These are phyloP conservation scores for Ligustrum vulgare DNA, from an alignment of 257 asterid species.

Conservation along the genomic window DNA sequence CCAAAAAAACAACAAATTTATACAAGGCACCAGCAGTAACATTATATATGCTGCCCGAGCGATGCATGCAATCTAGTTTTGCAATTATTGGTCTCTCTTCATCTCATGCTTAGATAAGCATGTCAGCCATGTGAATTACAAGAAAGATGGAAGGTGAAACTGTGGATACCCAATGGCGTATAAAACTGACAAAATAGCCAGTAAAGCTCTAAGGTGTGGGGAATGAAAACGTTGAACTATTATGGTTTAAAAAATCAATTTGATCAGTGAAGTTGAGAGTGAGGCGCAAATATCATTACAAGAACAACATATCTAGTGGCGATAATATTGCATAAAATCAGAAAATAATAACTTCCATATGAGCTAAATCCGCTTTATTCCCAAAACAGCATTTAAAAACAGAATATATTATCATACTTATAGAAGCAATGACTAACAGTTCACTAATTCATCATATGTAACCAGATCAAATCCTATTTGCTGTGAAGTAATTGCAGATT, in stretches of 20 bases:
- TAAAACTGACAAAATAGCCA: not conserved
- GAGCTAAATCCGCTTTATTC: not conserved
- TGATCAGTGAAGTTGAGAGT: not conserved
- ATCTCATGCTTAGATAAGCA: too few species aligned
- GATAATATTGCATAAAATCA: not conserved
- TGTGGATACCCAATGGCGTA: not conserved
- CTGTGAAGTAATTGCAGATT: not conserved
- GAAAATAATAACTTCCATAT: not conserved
- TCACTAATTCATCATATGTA: not conserved
- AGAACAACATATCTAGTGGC: not conserved
- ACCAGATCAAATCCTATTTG: not conserved
- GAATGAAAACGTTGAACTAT: not conserved
- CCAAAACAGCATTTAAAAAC: not conserved
- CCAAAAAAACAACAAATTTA: not conserved
- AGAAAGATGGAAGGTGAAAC: not conserved
- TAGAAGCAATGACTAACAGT: not conserved
- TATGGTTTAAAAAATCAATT: not conserved
- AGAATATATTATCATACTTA: not conserved
- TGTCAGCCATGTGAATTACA: too few species aligned
- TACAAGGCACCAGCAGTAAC: too few species aligned
- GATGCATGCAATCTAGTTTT: too few species aligned
- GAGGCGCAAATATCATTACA: slow-evolving; percentile 35
- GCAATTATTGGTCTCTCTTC: too few species aligned
- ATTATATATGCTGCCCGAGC: too few species aligned
- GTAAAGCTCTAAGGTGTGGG: not conserved